Base-by-base conservation (phyloP, 2,329 filamentous ascomycete species). In the Calonectria hongkongensis region DNA sequence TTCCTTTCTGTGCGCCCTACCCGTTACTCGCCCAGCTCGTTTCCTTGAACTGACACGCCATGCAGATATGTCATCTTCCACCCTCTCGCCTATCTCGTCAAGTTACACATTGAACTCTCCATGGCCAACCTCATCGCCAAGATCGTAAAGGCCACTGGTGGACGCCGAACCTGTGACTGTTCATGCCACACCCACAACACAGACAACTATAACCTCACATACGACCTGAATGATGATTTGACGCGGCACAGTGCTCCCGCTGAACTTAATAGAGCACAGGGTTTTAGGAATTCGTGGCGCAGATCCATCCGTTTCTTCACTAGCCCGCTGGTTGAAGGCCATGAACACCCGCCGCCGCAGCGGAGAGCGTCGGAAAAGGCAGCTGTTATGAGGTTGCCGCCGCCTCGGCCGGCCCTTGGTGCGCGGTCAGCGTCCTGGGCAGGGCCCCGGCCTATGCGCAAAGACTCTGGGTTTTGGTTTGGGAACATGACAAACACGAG, bases 41-140 rank as follows among this genome's bases (percentile, higher is more conserved):
- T 12, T n/a, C 8, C 5, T 21, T 66, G 73, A 63, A 73, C 48
- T 33, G 2, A 36, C 39, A 12, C 16, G 3, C 21, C 15, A 13
- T 12, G 8, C 18, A 80, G 78, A 70, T 80, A 80, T 43, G 73
- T 78, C 50, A 64, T 74, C 39, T 79, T 80, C 45, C 78, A 80
- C 10, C 78, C 78, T 1, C 74, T 80, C 41, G 78, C 78, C 67
- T 80, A 80, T 60, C 75, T 80, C 16, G 78, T 80, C 56, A 80
- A 80, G 66, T 75, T 80, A 33, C 78, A 80, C 15, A 80, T 80
- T 28, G 78, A 80, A 39, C 60, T 80, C 25, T 78, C 72, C 30
- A 80, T 80, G 78, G 77, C 78, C 30, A 73, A 80, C 25, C 77
- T 80, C 10, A 80, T 80, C 21, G 78, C 78, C 18, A 79, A 78